These are phyloP conservation scores for Epichloe amarillans DNA, from an alignment of 2,329 filamentous ascomycete species.

Conservation along the genomic window DNA sequence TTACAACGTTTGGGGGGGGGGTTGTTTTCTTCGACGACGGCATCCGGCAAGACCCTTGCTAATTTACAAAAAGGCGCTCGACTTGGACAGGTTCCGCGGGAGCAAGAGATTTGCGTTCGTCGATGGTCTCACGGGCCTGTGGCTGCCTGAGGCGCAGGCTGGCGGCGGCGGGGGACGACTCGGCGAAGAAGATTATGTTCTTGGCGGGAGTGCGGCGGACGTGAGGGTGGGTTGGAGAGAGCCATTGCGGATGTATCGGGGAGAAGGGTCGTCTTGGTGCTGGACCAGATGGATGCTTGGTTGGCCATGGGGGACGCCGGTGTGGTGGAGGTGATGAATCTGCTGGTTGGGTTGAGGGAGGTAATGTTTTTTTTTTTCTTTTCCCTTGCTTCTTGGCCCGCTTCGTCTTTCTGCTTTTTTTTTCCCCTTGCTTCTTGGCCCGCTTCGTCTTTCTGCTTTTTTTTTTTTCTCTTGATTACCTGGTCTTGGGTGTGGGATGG, in stretches of 20 bases:
- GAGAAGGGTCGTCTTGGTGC: constrained; percentile 35
- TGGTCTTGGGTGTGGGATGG: too few species aligned
- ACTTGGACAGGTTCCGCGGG: constrained; percentile 47
- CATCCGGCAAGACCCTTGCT: background rate
- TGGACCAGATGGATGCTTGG: constrained; percentile 54
- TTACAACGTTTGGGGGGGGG: too few species aligned
- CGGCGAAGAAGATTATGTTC: constrained; percentile 9
- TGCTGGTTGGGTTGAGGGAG: constrained; percentile 47
- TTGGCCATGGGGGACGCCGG: constrained; percentile 41
- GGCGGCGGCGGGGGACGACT: background rate
- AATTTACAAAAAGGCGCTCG: constrained; percentile 44
- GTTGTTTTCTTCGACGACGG: background rate
- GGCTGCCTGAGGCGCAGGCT: constrained; percentile 19
- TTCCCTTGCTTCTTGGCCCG: background rate
- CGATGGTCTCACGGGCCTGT: constrained; percentile 56
- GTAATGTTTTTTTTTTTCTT: constrained; percentile 30
- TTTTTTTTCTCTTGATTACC: too few species aligned
- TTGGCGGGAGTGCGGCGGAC: constrained; percentile 22
- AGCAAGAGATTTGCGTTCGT: constrained; percentile 56
- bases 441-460: background rate
- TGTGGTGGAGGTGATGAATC: constrained; percentile 35
- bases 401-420: background rate
- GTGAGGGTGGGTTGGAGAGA: constrained; percentile 26
- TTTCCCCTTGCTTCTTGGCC: background rate
- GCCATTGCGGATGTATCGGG: constrained; percentile 23